Evolutionary conservation across 2,329 filamentous ascomycete genomes (phyloP).

Genomic region (Neopestalotiopsis rosae): DNA sequence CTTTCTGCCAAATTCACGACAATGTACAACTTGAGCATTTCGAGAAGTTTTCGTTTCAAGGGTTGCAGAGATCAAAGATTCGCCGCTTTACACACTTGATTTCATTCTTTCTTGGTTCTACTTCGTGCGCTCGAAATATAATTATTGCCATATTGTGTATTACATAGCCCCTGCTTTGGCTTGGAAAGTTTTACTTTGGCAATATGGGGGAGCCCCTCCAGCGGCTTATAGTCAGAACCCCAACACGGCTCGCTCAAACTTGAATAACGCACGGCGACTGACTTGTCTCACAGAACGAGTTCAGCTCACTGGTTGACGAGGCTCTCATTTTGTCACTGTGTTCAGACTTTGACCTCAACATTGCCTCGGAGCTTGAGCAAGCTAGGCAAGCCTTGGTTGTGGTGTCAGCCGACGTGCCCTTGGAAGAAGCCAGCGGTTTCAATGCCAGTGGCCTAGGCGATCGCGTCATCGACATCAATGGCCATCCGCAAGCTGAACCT

Average conservation of each 20-base stretch:
- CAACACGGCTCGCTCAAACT: not conserved
- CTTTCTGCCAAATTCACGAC: not conserved
- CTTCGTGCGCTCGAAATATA: not conserved
- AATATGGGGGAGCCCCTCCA: not conserved
- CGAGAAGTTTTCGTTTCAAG: not conserved
- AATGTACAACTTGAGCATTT: not conserved
- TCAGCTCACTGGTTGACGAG: conserved; percentile 77
- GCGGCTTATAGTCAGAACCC: not conserved
- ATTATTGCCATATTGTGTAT: not conserved
- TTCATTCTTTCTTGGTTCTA: not conserved
- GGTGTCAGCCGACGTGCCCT: conserved; percentile 66
- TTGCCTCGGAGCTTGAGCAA: conserved; percentile 54
- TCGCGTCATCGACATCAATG: conserved; percentile 26
- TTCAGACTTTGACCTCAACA: conserved; percentile 71
- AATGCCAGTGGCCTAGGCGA: conserved; percentile 76
- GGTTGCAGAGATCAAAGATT: not conserved
- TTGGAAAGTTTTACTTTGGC: not conserved
- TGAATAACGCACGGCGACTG: not conserved
- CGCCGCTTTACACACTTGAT: not conserved
- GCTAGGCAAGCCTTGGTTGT: conserved; percentile 67
- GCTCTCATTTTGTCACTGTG: conserved; percentile 78
- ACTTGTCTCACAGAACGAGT: conserved; percentile 61
- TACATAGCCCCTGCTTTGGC: not conserved
- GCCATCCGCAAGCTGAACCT: conserved; percentile 17
- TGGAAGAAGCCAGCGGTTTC: conserved; percentile 77